A percentile compares a stretch with the other conserved stretches of the same genome.
Evolutionary conservation across 1,139 yeast species (phyloP).

Genomic region (Spathaspora sp.): DNA sequence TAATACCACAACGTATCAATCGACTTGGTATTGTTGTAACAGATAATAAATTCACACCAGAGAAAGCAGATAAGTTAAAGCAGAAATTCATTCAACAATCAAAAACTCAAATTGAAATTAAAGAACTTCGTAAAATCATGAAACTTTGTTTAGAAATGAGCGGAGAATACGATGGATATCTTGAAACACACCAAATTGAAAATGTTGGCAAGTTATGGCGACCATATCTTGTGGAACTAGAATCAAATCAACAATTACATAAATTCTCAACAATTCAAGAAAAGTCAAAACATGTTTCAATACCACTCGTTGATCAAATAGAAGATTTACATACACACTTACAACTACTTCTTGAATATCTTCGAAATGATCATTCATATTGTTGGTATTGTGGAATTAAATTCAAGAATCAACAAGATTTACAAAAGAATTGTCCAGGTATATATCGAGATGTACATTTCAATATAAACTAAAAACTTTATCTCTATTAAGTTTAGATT

Average conservation of each 20-base stretch:
- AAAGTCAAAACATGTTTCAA: background rate
- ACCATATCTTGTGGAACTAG: conserved; percentile 15
- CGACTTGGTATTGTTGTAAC: conserved; percentile 13
- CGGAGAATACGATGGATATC: conserved; percentile 22
- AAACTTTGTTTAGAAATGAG: conserved; percentile 27
- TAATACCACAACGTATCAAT: conserved; percentile 8
- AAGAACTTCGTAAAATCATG: conserved; percentile 16
- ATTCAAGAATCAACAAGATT: conserved; percentile 14
- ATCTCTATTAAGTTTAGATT: conserved; percentile 15
- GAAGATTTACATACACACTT: conserved; percentile 5
- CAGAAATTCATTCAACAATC: background rate
- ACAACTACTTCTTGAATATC: conserved; percentile 16
- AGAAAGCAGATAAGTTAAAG: conserved; percentile 5
- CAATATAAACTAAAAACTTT: conserved; percentile 14
- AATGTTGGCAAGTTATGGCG: conserved; percentile 26
- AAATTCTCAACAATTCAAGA: conserved; percentile 3
- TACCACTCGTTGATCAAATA: conserved; percentile 2
- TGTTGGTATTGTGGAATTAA: conserved; percentile 33
- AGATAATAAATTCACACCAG: conserved; percentile 1
- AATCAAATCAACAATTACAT: background rate
- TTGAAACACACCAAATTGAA: conserved; percentile 9
- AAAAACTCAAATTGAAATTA: conserved; percentile 4
- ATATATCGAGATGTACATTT: conserved; percentile 12
- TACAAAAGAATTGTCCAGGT: conserved; percentile 24
- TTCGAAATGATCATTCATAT: conserved; percentile 22